A percentile compares a stretch with the other conserved stretches of the same genome.
phyloP scores from a whole-genome alignment of 2,329 filamentous ascomycete species.

The Fusarium sp. region DNA sequence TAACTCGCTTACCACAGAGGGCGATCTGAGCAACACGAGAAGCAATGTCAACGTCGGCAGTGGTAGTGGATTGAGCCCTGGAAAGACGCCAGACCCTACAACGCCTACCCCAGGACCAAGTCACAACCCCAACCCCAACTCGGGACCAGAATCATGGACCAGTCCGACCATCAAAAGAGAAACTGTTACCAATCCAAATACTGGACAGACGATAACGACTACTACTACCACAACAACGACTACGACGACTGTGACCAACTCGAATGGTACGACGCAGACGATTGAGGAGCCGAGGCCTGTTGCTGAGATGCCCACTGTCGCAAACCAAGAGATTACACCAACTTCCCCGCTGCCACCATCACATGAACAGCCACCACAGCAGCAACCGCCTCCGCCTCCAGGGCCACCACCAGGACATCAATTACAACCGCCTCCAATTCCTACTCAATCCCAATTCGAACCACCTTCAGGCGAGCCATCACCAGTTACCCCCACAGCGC shows the following conservation, averaged over 20 bases:
- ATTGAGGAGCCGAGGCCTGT: conserved; percentile 35
- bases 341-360: conserved; percentile 3
- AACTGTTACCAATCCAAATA: conserved; percentile 37
- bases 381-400: neutral
- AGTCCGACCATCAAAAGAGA: conserved; percentile 25
- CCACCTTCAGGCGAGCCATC: conserved; percentile 12
- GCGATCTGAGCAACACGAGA: conserved; percentile 18
- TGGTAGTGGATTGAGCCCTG: conserved; percentile 15
- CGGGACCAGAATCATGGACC: conserved; percentile 24
- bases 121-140: conserved; percentile 14
- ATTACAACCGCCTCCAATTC: neutral
- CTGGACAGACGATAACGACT: conserved; percentile 42
- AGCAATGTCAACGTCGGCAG: conserved; percentile 12
- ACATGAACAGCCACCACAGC: neutral
- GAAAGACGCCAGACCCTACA: conserved; percentile 5
- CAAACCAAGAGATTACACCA: conserved; percentile 25
- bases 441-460: neutral
- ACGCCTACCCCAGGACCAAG: conserved; percentile 16
- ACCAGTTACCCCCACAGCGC: conserved; percentile 16
- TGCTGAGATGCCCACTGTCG: conserved; percentile 35
- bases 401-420: neutral
- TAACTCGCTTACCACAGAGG: conserved; percentile 44
- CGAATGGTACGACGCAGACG: conserved; percentile 41
- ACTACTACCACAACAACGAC: conserved; percentile 47
- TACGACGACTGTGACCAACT: conserved; percentile 42